Evolutionary conservation across 129 eudicot genomes (phyloP).

Genomic region (Pulicaria dysenterica): DNA sequence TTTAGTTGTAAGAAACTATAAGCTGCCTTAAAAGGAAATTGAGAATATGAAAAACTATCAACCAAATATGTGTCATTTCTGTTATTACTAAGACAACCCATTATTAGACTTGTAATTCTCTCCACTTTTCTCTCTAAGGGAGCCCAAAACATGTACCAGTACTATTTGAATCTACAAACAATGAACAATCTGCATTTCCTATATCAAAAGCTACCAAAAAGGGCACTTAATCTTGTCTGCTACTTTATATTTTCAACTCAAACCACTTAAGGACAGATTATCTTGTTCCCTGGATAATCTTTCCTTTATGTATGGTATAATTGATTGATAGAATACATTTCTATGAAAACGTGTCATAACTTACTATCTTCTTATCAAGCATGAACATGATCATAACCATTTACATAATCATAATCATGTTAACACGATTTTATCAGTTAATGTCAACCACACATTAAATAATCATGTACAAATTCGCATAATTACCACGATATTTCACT

Average conservation of each 20-base stretch:
- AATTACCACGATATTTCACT: conserved; percentile 4
- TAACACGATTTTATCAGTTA: background rate
- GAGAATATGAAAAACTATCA: conserved; percentile 14
- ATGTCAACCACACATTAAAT: conserved; percentile 29
- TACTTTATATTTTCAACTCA: conserved; percentile 39
- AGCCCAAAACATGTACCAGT: conserved; percentile 16
- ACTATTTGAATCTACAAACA: conserved; percentile 28
- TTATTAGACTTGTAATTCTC: conserved; percentile 21
- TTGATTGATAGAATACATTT: conserved; percentile 24
- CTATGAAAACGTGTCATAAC: conserved; percentile 25
- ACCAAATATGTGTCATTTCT: conserved; percentile 12
- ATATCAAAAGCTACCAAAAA: conserved; percentile 30
- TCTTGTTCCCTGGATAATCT: conserved; percentile 31
- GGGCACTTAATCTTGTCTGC: conserved; percentile 47
- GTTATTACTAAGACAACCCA: conserved; percentile 28
- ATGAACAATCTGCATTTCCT: conserved; percentile 12
- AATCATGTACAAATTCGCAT: conserved; percentile 15
- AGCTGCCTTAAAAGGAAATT: conserved; percentile 17
- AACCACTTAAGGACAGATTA: conserved; percentile 36
- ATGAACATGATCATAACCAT: conserved; percentile 31
- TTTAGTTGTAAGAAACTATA: conserved; percentile 26
- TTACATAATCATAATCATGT: conserved; percentile 23
- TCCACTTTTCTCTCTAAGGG: conserved; percentile 2
- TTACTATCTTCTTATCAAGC: conserved; percentile 31
- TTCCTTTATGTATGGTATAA: conserved; percentile 35